Conservation (phyloP, 106 monocot species). For the Dendrobium officinale region DNA sequence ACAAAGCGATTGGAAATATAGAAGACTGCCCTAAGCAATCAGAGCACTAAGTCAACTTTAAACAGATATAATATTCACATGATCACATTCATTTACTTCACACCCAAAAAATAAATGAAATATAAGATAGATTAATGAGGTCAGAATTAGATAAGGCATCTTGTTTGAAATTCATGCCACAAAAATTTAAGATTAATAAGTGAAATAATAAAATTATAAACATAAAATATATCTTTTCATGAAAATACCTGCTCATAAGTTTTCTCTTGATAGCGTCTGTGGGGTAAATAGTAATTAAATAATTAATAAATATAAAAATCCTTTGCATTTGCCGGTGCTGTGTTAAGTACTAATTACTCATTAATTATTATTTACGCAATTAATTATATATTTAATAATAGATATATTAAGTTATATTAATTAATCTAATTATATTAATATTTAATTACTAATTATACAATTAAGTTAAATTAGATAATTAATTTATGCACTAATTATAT, state of each 20-base stretch:
- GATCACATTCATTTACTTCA: background rate
- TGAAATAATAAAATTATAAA: background rate
- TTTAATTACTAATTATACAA: no score
- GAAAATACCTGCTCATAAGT: slow-evolving; percentile 87
- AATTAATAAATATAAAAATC: no score
- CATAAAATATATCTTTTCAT: background rate
- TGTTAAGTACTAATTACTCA: no score
- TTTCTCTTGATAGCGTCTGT: slow-evolving; percentile 92
- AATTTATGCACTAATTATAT: no score
- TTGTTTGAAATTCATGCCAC: background rate
- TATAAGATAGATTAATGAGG: background rate
- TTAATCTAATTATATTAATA: no score
- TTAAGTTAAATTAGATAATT: no score
- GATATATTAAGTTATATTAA: no score
- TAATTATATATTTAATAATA: no score
- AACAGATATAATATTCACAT: background rate
- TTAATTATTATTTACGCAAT: no score
- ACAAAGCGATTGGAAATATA: background rate
- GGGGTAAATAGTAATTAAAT: slow-evolving; percentile 20
- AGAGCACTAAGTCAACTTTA: background rate
- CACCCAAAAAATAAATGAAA: background rate
- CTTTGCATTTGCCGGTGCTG: no score
- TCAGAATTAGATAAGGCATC: background rate
- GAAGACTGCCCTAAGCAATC: background rate
- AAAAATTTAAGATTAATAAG: background rate